These are phyloP conservation scores for Penicillium silybi DNA, from an alignment of 495 filamentous ascomycete genomes.

Conservation along the genomic window DNA sequence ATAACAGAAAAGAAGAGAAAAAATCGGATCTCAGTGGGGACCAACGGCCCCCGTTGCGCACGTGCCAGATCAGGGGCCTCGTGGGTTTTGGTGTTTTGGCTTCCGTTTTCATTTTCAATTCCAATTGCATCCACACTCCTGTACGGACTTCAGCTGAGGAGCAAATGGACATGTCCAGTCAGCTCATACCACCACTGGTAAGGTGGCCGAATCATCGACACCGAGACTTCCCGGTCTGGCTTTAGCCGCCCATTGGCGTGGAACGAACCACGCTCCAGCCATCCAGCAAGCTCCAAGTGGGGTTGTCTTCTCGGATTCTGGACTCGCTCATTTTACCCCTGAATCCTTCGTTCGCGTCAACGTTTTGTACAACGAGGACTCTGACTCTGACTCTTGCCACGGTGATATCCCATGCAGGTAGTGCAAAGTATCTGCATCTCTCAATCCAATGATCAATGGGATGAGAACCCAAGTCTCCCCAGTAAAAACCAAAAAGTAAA, in stretches of 20 bases:
- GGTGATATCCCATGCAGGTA: not conserved
- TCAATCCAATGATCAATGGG: not conserved
- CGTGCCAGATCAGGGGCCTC: slow-evolving; percentile 2
- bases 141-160: not conserved
- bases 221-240: slow-evolving; percentile 9
- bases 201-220: slow-evolving; percentile 11
- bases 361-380: not conserved
- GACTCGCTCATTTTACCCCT: slow-evolving; percentile 25
- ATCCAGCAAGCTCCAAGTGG: slow-evolving; percentile 21
- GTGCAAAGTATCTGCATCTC: not conserved
- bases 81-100: too few species aligned
- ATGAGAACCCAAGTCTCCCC: not conserved
- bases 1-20: not conserved
- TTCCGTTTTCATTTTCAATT: too few species aligned
- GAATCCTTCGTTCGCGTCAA: slow-evolving; percentile 8
- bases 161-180: not conserved
- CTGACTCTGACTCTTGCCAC: not conserved
- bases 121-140: not conserved
- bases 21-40: slow-evolving; percentile 1
- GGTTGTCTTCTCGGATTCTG: slow-evolving; percentile 10
- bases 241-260: slow-evolving; percentile 15
- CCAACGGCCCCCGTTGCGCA: slow-evolving; percentile 13
- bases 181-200: not conserved
- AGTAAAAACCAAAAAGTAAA: not conserved
- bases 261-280: slow-evolving; percentile 9